Base-by-base conservation (phyloP, 108 stramenopile species). In the Cyclotella kingstonii region DNA sequence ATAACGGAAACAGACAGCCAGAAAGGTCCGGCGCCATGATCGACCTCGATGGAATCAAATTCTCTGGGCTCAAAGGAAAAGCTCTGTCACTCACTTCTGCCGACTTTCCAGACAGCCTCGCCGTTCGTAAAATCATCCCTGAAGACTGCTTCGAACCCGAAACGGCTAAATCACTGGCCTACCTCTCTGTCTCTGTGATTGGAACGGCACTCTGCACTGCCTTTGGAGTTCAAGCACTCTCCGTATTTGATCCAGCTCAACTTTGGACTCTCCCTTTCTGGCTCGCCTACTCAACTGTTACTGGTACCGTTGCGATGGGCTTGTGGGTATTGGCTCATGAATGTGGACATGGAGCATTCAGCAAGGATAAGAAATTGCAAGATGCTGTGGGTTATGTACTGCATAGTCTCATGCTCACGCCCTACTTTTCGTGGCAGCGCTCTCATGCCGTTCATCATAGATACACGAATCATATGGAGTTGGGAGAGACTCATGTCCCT, bases 251-350 rank as follows among this genome's bases (percentile, higher is more conserved):
- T 17, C 84, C 94, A 23, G 81, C 68, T 5, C 83, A 82, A 43
- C 30, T 80, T 39, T 62, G 71, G 38, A 83, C 84, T 1, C 69
- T 77, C 45, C 90, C 90, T 10, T 65, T 91, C 46, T 91, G 90
- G 90, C 45, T 77, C 11, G 74, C 73, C 14, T 91, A 91, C 55
- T 82, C 85, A 15, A 78, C 67, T 12, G 81, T 91, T 1, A 88
- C 90, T 11, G 90, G 90, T 21, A 91, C 93, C 1, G 95, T 96
- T 22, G 81, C 92, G 51, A 97, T 97, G 73, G 97, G 98, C 31
- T 72, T 97, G 17, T 98, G 98, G 98, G 98, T 98, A 0, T 54
- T 98, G 38, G 96, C 96, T 0, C 98, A 98, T 60, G 98, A 98
- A 68, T 98, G 98, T 72, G 98, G 96, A 18, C 98, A 98, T 68